Percentiles rank a stretch among this genome's conserved stretches.
Conservation (phyloP, 169 alveolate genomes). For the Amoebophrya sp. region DNA sequence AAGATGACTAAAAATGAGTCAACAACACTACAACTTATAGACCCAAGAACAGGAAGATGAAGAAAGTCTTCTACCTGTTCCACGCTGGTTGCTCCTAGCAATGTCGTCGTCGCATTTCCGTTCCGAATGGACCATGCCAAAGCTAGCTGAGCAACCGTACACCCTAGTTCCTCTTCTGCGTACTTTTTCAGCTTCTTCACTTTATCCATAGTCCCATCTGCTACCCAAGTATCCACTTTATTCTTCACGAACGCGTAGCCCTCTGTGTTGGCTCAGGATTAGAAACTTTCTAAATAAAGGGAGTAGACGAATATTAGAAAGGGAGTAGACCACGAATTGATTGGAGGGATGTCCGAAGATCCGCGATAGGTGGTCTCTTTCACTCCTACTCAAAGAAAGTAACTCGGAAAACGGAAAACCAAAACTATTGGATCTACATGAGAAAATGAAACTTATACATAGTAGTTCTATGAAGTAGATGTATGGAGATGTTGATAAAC, state of each 20-base stretch:
- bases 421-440: no score
- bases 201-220: not conserved
- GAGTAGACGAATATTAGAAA: no score
- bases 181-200: not conserved
- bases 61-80: not conserved
- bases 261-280: not conserved
- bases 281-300: no score
- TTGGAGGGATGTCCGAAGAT: no score
- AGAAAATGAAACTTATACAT: no score
- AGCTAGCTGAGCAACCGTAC: not conserved
- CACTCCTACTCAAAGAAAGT: no score
- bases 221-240: not conserved
- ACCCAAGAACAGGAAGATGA: not conserved
- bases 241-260: not conserved
- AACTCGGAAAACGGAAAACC: no score
- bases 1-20: not conserved
- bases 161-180: not conserved
- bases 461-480: no score
- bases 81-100: not conserved
- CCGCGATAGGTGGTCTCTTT: no score
- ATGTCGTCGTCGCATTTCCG: not conserved
- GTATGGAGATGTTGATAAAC: no score
- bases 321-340: no score
- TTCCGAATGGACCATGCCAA: not conserved
- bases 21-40: not conserved